Base-by-base conservation (phyloP, 345 rosid genomes). In the Cardiospermum halicacabum region DNA sequence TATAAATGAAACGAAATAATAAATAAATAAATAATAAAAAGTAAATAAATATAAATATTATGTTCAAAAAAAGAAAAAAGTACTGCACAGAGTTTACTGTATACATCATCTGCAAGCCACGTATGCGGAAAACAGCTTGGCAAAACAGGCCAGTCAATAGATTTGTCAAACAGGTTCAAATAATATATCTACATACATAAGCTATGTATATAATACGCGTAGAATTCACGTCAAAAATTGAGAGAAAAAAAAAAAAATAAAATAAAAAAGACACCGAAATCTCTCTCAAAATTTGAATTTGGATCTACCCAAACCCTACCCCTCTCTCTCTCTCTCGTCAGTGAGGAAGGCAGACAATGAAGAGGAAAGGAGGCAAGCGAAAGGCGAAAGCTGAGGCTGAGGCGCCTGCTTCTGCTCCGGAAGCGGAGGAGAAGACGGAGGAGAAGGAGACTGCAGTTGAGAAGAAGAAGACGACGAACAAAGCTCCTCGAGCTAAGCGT, bases 401-500 rank as follows among this genome's bases (percentile, higher is more conserved):
- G 74, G 65, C 67, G 63, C 53, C 59, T 54, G 61, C 71, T 31
- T 53, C 64, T 69, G 51, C 62, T 53, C 64, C 71, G 19, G 39
- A 60, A 30, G 71, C 70, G 57, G 49, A 55, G 21, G 39, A 27
- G 26, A 15, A 43, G 67, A 62, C 11, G 60, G 60, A 34, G 67
- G 34, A 22, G 48, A 24, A 21, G 34, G 47, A 22, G 31, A 68
- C 58, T 34, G 39, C 39, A 26, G 65, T n/a, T 13, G 16, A 42
- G 27, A 74, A 47, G 58, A 62, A 55, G 25, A 68, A 42, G 48
- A 60, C 53, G 27, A 74, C 56, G 56, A 60, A 58, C 70, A 73
- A 84, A 24, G 74, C 75, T 19, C 69, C 76, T 43, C 30, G 69
- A 56, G 81, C 89, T 71, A 87, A 89, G 78, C 80, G 82, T 18